Evolutionary conservation across 495 filamentous ascomycete species (phyloP).

Genomic region (Barbatosphaeria neglecta): DNA sequence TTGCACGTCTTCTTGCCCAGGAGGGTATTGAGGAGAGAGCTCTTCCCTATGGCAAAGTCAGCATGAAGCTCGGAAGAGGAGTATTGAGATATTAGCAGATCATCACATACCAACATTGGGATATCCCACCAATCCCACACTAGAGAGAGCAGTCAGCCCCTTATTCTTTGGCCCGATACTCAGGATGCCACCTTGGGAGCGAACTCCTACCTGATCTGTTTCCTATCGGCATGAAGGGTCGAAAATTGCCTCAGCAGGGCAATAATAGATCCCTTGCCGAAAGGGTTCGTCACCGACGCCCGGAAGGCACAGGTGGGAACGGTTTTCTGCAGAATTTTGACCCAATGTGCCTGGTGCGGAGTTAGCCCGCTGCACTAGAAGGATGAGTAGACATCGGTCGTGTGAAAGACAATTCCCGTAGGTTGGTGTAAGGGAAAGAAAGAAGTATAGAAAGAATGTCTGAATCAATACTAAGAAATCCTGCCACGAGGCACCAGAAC

Average conservation of each 20-base stretch:
- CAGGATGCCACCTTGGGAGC: constrained; percentile 24
- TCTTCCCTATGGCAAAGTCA: constrained; percentile 49
- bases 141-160: neutral
- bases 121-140: neutral
- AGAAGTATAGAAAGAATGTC: constrained; percentile 49
- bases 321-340: constrained; percentile 67
- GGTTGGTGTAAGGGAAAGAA: too few species aligned
- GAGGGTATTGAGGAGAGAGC: constrained; percentile 84
- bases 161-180: neutral
- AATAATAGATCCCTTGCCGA: constrained; percentile 68
- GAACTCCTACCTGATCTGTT: constrained; percentile 82
- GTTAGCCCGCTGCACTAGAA: neutral
- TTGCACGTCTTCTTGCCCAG: constrained; percentile 86
- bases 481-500: constrained; percentile 42
- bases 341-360: constrained; percentile 67
- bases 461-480: constrained; percentile 98
- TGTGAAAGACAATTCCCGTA: too few species aligned
- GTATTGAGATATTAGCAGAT: neutral
- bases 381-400: too few species aligned
- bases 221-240: constrained; percentile 67
- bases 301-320: constrained; percentile 92
- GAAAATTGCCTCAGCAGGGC: constrained; percentile 87
- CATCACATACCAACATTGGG: neutral
- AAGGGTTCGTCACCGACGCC: constrained; percentile 83
- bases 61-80: neutral